A percentile compares a stretch with the other conserved stretches of the same genome.
Conservation (phyloP, 371 early-diverging fungal genomes). For the Encephalitozoon romaleae region DNA sequence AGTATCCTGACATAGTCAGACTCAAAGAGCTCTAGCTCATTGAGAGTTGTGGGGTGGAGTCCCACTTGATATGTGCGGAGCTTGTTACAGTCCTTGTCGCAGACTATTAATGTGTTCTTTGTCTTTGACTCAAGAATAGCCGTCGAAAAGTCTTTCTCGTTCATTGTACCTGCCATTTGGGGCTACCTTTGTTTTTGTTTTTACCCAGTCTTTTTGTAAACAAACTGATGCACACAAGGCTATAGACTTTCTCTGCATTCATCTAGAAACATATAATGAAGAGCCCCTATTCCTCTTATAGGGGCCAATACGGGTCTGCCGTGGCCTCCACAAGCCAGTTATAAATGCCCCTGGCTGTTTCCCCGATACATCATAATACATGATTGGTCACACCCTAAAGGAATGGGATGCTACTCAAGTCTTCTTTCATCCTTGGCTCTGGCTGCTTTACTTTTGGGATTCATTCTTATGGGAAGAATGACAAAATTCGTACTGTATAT, state of each 20-base stretch:
- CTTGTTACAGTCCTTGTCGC: conserved; percentile 11
- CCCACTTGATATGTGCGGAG: conserved; percentile 50
- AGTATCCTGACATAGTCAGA: conserved; percentile 69
- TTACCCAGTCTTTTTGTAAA: not conserved
- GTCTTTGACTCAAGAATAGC: conserved; percentile 59
- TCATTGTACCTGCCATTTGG: not conserved
- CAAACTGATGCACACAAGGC: not conserved
- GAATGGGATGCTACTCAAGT: not conserved
- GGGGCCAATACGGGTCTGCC: not conserved
- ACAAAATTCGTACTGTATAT: not conserved
- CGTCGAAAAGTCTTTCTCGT: conserved; percentile 44
- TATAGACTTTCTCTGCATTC: not conserved
- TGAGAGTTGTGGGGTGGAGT: conserved; percentile 33
- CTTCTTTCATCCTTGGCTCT: not conserved
- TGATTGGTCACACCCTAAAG: not conserved
- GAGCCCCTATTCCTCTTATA: not conserved
- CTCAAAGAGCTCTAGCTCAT: conserved; percentile 51
- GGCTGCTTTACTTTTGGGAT: not conserved
- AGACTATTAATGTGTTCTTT: conserved; percentile 43
- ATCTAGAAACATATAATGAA: not conserved
- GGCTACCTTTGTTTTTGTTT: conserved; percentile 1
- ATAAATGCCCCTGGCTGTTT: not conserved
- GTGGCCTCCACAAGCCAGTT: not conserved
- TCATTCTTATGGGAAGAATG: not conserved
- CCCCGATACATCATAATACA: not conserved